Conservation (phyloP, 73 alveolate genomes). For the Stentor coeruleus region DNA sequence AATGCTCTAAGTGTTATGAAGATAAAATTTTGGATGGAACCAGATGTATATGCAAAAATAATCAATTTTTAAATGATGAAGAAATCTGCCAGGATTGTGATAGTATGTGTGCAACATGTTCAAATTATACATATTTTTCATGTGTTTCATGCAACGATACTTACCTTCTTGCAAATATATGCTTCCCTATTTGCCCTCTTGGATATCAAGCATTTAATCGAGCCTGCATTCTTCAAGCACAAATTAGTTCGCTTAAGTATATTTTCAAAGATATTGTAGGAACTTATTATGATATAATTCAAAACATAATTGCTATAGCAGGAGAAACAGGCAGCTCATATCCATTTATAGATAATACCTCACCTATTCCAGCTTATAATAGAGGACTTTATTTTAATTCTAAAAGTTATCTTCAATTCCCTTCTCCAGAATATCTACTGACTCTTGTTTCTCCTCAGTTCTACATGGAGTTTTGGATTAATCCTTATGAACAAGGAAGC, state of each 20-base stretch:
- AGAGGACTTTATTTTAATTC: slow-evolving; percentile 11
- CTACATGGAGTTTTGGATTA: too few relatives aligned
- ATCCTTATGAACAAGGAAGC: too few relatives aligned
- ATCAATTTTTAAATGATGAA: neutral
- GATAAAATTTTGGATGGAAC: too few relatives aligned
- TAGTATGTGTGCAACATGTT: neutral
- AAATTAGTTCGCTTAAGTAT: neutral
- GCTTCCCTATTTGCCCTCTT: neutral
- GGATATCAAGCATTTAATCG: neutral
- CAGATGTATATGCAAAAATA: neutral
- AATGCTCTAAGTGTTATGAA: too few relatives aligned
- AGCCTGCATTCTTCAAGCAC: too few relatives aligned
- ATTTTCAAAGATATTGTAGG: neutral
- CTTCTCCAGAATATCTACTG: too few relatives aligned
- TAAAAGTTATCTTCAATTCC: too few relatives aligned
- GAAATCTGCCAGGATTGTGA: neutral
- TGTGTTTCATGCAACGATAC: neutral
- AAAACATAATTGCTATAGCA: too few relatives aligned
- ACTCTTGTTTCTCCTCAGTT: too few relatives aligned
- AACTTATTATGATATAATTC: neutral
- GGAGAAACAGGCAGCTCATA: too few relatives aligned
- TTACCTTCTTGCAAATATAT: neutral
- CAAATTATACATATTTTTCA: neutral
- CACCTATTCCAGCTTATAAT: slow-evolving; percentile 13
- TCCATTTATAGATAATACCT: neutral